Evolutionary conservation across 2,329 filamentous ascomycete genomes (phyloP), one percentile per base, ranked within the genome.

Genomic region (Botrytis hyacinthi): DNA sequence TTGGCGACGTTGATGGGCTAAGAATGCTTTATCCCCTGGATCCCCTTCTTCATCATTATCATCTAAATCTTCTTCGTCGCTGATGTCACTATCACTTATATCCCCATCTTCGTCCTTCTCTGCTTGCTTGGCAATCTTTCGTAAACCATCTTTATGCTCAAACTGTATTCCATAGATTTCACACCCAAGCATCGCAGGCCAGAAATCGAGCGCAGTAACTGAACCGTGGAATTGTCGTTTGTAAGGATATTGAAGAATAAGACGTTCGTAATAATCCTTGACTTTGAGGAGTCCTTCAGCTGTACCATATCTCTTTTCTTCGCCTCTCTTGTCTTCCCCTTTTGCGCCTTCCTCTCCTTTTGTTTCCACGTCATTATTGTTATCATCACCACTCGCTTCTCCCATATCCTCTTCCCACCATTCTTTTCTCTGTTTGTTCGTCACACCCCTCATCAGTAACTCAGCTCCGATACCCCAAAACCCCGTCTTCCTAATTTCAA

Each of bases 391-490:
- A 20, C 63, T 61, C 54, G 26, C 48, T 46, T 61, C 26, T 54
- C 26, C 35, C 40, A 54, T 32, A 73, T 72, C 54, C 42, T 61
- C 57, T 65, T 69, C 66, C 66, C 66, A 69, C 66, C 66, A 69
- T 44, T 69, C 66, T 48, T 46, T 40, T 40, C 35, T 79, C 73
- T 44, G 70, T 57, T 76, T 79, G 83, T 79, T 62, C 29, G 40
- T 65, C 16, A 37, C 51, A 12, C 70, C 92, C 88, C 72, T 61
- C 83, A 97, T 89, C 73, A 97, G 83, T 32, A 98, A 88, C 82
- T 97, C 95, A 3, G 93, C 93, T 0, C 93, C 94, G 62, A 97
- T 87, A 22, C 91, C 91, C 95, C 95, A 98, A 76, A 92, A 87
- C 51, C 89, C 87, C 78, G 91, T 87, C 32, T 85, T 85, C 57